Base-by-base conservation (phyloP, 768 basidiomycete species). In the Asterophora parasitica region DNA sequence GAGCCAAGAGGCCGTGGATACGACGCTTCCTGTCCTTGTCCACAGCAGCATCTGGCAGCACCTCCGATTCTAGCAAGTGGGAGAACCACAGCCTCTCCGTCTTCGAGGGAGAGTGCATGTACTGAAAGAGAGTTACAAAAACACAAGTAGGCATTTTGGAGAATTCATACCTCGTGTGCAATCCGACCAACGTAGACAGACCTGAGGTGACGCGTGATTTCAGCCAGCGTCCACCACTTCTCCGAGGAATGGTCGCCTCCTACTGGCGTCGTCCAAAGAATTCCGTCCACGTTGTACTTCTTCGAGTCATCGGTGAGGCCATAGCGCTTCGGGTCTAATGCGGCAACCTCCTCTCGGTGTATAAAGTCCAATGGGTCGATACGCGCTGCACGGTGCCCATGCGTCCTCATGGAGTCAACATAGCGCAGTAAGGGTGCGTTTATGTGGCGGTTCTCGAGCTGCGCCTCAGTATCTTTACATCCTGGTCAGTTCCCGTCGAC, bases 361-460 rank as follows among this genome's bases (percentile, higher is more conserved):
- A 95, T 84, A 43, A 95, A 67, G 64, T 92, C 91, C 30, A 95
- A 69, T 0, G 93, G 92, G 60, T 96, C 92, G 34, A 95, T 87
- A 35, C 78, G 74, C 0, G 91, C 90, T 3, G 90, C 89, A 26
- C 89, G 80, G 58, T 92, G 91, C 0, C 86, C 88, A 54, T 92
- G 88, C 0, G 75, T 83, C n/a, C 92, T 78, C 56, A 95, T 76
- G 1, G 87, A 85, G 61, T 95, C 93, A 9, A 92, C 88, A 60
- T 92, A 94, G 28, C 93, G 85, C 36, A 94, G 69, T 13, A 96
- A 70, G 3, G 88, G 71, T 0, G 91, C 90, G 56, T 94, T 92
- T 3, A 62, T 60, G 11, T 73, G 73, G 7, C 92, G 77, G 64
- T 88, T 88, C 43, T 71, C 61, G 11, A 92, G 72, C 56, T 90